Base-by-base conservation (phyloP, 345 rosid genomes). In the Corchorus capsularis region DNA sequence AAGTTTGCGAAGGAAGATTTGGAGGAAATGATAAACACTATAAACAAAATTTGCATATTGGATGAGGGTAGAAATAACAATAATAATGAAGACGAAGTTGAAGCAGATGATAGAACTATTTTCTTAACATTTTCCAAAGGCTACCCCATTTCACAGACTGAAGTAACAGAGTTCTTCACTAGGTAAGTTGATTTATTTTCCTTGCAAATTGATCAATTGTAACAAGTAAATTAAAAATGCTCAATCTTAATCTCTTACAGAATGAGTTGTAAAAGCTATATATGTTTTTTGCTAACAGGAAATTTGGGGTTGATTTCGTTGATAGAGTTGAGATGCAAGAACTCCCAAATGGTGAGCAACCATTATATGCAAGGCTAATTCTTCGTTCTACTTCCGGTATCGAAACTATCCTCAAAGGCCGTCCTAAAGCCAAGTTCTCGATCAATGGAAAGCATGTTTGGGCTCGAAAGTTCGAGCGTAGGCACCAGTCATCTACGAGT, bases 391-490 rank as follows among this genome's bases (percentile, higher is more conserved):
- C 68, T 82, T 0, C 19, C 64, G 11, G 45, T 41, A 32, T 74
- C 88, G 46, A 59, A 74, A 73, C 32, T 56, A 16, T 94, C 8
- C 84, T 89, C 4, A 75, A 52, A 1, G 83, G 82, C 22, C 79
- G 37, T 64, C 39, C 15, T 61, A 92, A 82, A 72, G 88, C 79
- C 9, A 94, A 89, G 71, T 92, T 82, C 82, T 77, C 83, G 77
- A 90, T 94, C 41, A 86, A 89, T 53, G 93, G 97, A 2, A 94
- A 92, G 80, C 97, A 94, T 77, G 92, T 84, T 46, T 85, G 91
- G 93, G 93, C 89, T 12, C 75, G 93, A 0, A 90, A 81, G 65
- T 89, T 63, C 74, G 78, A 85, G 22, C 76, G 69, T 22, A 89
- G 78, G 71, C 52, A 15, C 60, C 34, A 3, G 16, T 8, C 49